These are phyloP conservation scores for Gliomastix tumulicola DNA, from an alignment of 2,329 filamentous ascomycete species.

Conservation along the genomic window DNA sequence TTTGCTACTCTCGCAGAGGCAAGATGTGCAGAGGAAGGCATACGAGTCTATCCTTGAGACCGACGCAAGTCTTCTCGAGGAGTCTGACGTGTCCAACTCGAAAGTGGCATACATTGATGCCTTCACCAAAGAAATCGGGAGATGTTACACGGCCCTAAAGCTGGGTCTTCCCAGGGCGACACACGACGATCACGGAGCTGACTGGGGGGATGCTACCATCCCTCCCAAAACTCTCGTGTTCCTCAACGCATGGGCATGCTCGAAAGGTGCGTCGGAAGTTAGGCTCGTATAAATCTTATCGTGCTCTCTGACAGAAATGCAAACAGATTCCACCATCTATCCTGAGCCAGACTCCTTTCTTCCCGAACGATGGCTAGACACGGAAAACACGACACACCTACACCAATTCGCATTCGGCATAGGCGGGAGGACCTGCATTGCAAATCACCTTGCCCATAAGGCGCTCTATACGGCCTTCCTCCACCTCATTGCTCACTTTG, in stretches of 20 bases:
- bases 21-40: background rate
- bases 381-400: conserved; percentile 15
- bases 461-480: conserved; percentile 44
- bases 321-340: no score
- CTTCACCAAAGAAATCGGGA: background rate
- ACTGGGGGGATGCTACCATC: background rate
- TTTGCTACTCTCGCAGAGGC: background rate
- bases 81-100: background rate
- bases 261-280: background rate
- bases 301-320: conserved; percentile 22
- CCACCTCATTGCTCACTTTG: conserved; percentile 40
- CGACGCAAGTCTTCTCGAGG: background rate
- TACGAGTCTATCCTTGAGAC: background rate
- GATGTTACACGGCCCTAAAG: background rate
- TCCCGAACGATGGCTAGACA: conserved; percentile 29
- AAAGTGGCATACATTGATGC: background rate
- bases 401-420: conserved; percentile 47
- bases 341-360: conserved; percentile 27
- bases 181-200: background rate
- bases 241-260: background rate
- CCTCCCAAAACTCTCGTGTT: background rate
- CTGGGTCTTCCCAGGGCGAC: background rate
- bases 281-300: background rate
- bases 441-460: conserved; percentile 43
- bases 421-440: conserved; percentile 45